A percentile compares a stretch with the other conserved stretches of the same genome.
phyloP scores from a whole-genome alignment of 2,329 filamentous ascomycete species.

The Xylariaceae sp. region DNA sequence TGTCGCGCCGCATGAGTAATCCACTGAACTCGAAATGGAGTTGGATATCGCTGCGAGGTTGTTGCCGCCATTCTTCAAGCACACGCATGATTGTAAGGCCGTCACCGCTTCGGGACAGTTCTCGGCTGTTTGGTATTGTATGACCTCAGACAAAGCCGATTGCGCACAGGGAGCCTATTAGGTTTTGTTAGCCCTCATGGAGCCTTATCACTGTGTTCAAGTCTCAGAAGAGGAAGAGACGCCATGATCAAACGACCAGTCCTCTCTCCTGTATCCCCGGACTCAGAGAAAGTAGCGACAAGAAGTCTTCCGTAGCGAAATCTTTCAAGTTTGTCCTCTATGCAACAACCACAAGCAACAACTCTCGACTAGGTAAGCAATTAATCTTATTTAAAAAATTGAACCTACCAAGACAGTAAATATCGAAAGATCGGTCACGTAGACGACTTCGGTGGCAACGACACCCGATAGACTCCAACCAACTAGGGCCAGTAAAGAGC shows the following conservation, averaged over 20 bases:
- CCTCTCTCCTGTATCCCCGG: too few relatives aligned
- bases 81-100: conserved; percentile 58
- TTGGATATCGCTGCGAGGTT: conserved; percentile 47
- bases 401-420: conserved; percentile 40
- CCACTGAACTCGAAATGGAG: conserved; percentile 48
- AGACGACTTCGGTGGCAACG: conserved; percentile 36
- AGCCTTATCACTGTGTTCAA: too few relatives aligned
- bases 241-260: too few relatives aligned
- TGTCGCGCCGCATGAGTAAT: conserved; percentile 51
- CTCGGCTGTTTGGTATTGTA: conserved; percentile 50
- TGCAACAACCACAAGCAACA: neutral
- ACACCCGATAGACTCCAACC: conserved; percentile 25
- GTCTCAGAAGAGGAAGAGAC: too few relatives aligned
- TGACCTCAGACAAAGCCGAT: conserved; percentile 51
- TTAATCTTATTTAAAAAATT: neutral
- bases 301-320: too few relatives aligned
- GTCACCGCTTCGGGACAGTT: conserved; percentile 52
- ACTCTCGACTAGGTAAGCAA: neutral
- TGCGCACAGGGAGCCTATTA: conserved; percentile 57
- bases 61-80: conserved; percentile 49
- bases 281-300: too few relatives aligned
- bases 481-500: conserved; percentile 18
- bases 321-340: neutral
- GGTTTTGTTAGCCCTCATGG: conserved; percentile 8
- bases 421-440: conserved; percentile 41